Percentiles rank a stretch among this genome's conserved stretches.
phyloP scores from a whole-genome alignment of 306 rosid genomes.

The Glycine latifolia region DNA sequence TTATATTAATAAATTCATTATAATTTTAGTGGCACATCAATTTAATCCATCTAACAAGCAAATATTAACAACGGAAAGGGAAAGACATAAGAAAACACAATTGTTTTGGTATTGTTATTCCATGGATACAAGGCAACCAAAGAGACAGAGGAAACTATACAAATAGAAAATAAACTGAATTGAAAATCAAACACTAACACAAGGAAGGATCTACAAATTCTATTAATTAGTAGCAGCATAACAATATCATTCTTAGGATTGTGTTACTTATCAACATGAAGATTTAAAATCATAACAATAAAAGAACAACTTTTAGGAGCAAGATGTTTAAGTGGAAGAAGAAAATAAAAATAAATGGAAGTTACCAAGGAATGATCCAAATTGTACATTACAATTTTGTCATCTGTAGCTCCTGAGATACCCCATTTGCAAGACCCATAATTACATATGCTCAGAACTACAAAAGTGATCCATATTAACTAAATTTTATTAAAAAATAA shows the following conservation, averaged over 20 bases:
- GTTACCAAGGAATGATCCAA: constrained; percentile 89
- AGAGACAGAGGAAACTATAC: background rate
- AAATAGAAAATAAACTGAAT: background rate
- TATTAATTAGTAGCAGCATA: background rate
- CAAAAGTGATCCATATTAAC: constrained; percentile 41
- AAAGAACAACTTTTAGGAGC: constrained; percentile 7
- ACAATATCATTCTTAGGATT: too few relatives aligned
- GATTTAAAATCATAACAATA: background rate
- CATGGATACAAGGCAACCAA: constrained; percentile 6
- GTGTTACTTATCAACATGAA: constrained; percentile 8
- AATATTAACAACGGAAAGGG: too few relatives aligned
- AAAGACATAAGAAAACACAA: too few relatives aligned
- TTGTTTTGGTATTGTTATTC: background rate
- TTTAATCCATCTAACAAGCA: too few relatives aligned
- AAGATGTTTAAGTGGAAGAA: constrained; percentile 28
- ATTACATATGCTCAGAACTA: constrained; percentile 78
- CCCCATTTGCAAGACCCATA: constrained; percentile 76
- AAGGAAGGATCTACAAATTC: constrained; percentile 10
- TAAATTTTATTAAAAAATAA: too few relatives aligned
- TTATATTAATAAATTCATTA: too few relatives aligned
- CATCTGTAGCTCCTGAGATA: constrained; percentile 88
- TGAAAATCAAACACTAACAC: background rate
- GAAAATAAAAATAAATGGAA: constrained; percentile 14
- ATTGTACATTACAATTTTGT: constrained; percentile 73
- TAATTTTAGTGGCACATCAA: too few relatives aligned